Evolutionary conservation across 169 alveolate species (phyloP).

Genomic region (Plasmodium inui): DNA sequence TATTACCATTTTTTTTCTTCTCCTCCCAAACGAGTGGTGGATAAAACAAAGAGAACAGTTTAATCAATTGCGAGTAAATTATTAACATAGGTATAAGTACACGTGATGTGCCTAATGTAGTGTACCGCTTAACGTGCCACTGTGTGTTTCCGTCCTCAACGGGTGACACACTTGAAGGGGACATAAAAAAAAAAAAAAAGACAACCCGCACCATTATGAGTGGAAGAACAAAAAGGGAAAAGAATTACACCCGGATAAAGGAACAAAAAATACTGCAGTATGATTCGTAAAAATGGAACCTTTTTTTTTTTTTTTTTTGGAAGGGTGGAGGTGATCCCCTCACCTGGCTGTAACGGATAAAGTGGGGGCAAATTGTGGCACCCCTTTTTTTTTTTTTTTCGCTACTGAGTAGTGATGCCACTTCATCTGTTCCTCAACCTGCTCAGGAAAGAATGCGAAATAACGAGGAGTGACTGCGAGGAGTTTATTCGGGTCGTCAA

Average conservation of each 20-base stretch:
- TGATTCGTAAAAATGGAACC: not conserved
- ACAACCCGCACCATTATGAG: not conserved
- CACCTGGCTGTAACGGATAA: not conserved
- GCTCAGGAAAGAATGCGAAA: constrained; percentile 9
- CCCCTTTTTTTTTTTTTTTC: not conserved
- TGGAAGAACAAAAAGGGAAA: not conserved
- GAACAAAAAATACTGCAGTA: constrained; percentile 61
- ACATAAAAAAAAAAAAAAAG: not conserved
- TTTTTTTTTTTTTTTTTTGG: not conserved
- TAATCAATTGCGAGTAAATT: not conserved
- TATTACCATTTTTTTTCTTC: not conserved
- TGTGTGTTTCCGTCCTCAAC: not conserved
- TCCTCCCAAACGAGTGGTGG: not conserved
- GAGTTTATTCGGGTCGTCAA: constrained; percentile 42
- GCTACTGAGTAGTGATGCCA: not conserved
- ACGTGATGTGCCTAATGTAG: not conserved
- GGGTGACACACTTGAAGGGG: not conserved
- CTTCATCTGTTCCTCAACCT: not conserved
- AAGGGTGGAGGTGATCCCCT: not conserved
- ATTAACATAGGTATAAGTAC: not conserved
- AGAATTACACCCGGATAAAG: constrained; percentile 22
- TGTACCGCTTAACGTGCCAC: not conserved
- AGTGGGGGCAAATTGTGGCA: not conserved
- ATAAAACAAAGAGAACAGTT: not conserved
- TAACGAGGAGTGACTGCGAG: constrained; percentile 44